Evolutionary conservation across 331 rosid genomes (phyloP), one percentile per base, ranked within the genome.

Genomic region (Malus hybrid): DNA sequence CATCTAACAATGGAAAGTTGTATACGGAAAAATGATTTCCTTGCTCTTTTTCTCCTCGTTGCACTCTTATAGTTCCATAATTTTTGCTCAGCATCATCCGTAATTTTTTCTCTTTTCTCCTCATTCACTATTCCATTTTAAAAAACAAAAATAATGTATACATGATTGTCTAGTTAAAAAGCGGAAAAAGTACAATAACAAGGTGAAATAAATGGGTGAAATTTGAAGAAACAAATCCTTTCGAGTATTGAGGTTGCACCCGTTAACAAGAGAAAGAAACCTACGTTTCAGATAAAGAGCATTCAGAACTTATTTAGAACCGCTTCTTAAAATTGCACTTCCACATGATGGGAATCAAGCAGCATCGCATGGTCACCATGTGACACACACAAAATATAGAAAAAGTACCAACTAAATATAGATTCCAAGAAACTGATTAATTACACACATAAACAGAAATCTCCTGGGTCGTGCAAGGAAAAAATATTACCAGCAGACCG

Each of bases 401-500:
- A 31, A 67, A 59, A 63, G 22, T 56, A 65, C 27, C 27, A 42
- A 24, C 56, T 50, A 15, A 31, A 73, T 56, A 76, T 76, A 16
- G 61, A 61, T 69, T 71, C 9, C 6, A 73, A 70, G 73, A 31
- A 57, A 70, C 27, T 1, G 66, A 10, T 64, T 18, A 79, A 79
- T 76, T 82, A 84, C 86, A 83, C 46, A 39, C 16, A 70, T 65
- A 16, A 50, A 59, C 14, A 81, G 73, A 79, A 59, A 42, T 73
- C 77, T 78, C 82, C 73, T 69, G 69, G 89, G 28, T 57, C 63
- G 7, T 19, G 24, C 91, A 74, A 80, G 88, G 83, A 74, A 73
- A 31, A 75, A 83, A 88, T 81, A 87, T 67, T 73, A 83, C 89
- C 84, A 67, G 96, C 88, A 36, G 85, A 84, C 83, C 90, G 46